Evolutionary conservation across 2,329 filamentous ascomycete genomes (phyloP).

Genomic region (Paraconiothyrium sp.): DNA sequence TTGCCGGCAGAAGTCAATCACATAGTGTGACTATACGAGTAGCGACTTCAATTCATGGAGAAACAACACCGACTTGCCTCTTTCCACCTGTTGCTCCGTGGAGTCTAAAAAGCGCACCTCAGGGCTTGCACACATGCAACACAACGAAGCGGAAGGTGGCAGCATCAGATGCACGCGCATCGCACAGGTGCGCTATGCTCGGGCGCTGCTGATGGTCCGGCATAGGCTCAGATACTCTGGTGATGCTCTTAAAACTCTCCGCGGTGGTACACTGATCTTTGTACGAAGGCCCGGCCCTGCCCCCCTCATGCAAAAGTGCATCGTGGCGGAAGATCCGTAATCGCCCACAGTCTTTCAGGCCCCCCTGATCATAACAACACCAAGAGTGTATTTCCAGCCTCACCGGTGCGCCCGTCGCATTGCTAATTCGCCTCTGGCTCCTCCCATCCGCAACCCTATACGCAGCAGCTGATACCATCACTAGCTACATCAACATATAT

Average conservation of each 20-base stretch:
- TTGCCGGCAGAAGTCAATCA: slow-evolving; percentile 1
- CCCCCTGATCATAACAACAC: neutral
- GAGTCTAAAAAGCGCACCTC: neutral
- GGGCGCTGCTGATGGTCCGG: neutral
- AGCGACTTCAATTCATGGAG: neutral
- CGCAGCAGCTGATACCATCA: slow-evolving; percentile 2
- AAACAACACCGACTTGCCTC: slow-evolving; percentile 2
- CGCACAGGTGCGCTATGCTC: slow-evolving; percentile 1
- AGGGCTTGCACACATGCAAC: neutral
- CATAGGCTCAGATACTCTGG: neutral
- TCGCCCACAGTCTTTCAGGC: neutral
- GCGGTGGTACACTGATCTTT: neutral
- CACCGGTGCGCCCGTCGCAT: neutral
- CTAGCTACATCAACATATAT: slow-evolving; percentile 1
- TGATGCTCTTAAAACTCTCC: neutral
- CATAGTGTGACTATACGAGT: slow-evolving; percentile 9
- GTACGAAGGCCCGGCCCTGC: neutral
- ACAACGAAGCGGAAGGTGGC: slow-evolving; percentile 8
- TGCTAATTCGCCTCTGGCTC: neutral
- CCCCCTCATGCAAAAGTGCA: neutral
- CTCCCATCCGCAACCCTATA: neutral
- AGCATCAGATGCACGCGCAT: slow-evolving; percentile 3
- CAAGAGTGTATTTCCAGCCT: neutral
- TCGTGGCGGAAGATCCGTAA: neutral
- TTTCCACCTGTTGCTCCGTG: neutral